These are phyloP conservation scores for Suillus fuscotomentosus DNA, from an alignment of 768 basidiomycete species.

Conservation along the genomic window DNA sequence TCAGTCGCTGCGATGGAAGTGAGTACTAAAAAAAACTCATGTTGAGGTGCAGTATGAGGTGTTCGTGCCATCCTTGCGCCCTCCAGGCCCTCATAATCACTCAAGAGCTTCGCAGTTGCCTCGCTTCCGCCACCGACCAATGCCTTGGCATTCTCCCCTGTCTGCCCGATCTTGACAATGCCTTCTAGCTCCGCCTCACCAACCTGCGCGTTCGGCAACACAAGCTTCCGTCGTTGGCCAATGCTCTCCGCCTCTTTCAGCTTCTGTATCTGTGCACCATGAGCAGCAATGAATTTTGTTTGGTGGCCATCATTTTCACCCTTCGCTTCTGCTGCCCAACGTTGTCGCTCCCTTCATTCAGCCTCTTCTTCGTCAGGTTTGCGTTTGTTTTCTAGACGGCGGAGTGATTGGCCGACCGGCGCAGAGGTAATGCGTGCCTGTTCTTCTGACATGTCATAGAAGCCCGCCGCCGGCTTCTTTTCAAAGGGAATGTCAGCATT, in stretches of 20 bases:
- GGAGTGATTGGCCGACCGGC: conserved; percentile 87
- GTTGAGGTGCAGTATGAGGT: conserved; percentile 89
- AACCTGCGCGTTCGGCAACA: conserved; percentile 87
- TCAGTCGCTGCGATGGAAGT: conserved; percentile 9
- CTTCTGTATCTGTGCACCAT: conserved; percentile 97
- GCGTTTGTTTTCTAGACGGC: conserved; percentile 93
- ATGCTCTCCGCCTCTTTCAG: conserved; percentile 97
- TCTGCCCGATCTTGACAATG: conserved; percentile 96
- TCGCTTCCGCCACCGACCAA: conserved; percentile 81
- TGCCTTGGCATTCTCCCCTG: conserved; percentile 85
- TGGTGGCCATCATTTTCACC: conserved; percentile 63
- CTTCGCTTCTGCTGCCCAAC: conserved; percentile 62
- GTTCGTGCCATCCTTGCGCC: conserved; percentile 91
- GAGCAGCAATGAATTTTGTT: conserved; percentile 94
- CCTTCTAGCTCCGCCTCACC: conserved; percentile 94
- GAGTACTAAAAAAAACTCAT: conserved; percentile 48
- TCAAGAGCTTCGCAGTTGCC: conserved; percentile 81
- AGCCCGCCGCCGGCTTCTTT: conserved; percentile 92
- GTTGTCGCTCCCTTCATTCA: conserved; percentile 87
- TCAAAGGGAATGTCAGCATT: conserved; percentile 99
- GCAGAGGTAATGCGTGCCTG: conserved; percentile 84
- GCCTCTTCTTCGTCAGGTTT: conserved; percentile 93
- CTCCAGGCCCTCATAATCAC: conserved; percentile 90
- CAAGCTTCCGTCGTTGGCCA: conserved; percentile 79
- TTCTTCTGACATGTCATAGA: conserved; percentile 96